Base-by-base conservation (phyloP, 495 filamentous ascomycete genomes). In the Hyaloscypha variabilis region DNA sequence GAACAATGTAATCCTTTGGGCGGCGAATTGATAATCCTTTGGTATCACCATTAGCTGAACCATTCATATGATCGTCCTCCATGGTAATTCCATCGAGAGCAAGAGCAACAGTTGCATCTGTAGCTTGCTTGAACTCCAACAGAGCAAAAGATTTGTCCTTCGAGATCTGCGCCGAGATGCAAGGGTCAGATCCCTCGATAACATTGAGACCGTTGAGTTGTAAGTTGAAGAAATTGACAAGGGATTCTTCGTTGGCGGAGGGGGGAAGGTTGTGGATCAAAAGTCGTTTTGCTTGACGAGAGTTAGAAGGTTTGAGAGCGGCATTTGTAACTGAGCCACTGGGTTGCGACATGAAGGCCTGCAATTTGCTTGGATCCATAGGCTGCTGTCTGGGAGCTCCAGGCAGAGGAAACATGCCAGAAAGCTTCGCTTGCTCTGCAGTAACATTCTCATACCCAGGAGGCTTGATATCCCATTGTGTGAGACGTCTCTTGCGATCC, bases 391-490 rank as follows among this genome's bases (percentile, higher is more conserved):
- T 87, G 57, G 95, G 95, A 51, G 94, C 95, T 65, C 95, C 95
- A 6, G 95, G 95, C 10, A 99, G 87, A 64, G 95, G 94, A 81
- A 99, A 99, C 95, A 98, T 97, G 78, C 92, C 92, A n/a, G 95
- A 99, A 36, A 99, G 84, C 82, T 99, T 99, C 28, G 95, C 96
- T 75, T 98, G 96, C 76, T 99, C 95, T 26, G 95, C 96, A 14
- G 96, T 97, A 66, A 99, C 95, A 78, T 96, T 97, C 77, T 98
- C 95, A 72, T 99, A 99, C 30, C 95, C 94, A 24, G 92, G 92
- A 14, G 95, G 95, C 80, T 98, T 99, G 76, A 99, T 97, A 75
- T 99, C 95, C 95, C 95, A 99, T 76, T 98, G 96, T 30, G 93
- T 97, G 81, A 98, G 78, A 60, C 95, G 88, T 69, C 95, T 88